These are phyloP conservation scores for Lanzia echinophila DNA, from an alignment of 2,329 filamentous ascomycete species.

Conservation along the genomic window DNA sequence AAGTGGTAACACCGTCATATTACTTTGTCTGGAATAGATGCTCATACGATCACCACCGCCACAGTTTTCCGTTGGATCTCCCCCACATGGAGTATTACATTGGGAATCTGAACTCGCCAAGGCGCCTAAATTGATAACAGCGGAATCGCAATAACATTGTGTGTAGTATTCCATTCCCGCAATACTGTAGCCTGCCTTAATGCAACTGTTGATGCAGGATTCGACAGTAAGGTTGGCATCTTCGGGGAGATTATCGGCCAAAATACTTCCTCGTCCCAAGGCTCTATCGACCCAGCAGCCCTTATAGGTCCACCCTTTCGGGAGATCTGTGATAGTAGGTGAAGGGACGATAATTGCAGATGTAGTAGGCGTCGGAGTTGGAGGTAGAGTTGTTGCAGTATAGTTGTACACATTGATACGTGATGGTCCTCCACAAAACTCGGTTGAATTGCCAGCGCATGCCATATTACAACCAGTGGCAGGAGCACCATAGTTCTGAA, in stretches of 20 bases:
- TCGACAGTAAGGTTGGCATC: constrained; percentile 16
- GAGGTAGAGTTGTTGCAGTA: constrained; percentile 8
- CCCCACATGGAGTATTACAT: constrained; percentile 26
- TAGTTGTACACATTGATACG: constrained; percentile 21
- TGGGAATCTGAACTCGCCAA: constrained; percentile 29
- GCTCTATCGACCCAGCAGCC: constrained; percentile 22
- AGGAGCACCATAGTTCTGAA: constrained; percentile 9
- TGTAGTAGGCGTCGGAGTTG: constrained; percentile 7
- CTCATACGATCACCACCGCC: constrained; percentile 27
- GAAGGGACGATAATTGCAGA: constrained; percentile 1
- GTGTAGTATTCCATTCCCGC: constrained; percentile 32
- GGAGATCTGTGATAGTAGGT: constrained; percentile 15
- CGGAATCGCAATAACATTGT: constrained; percentile 27
- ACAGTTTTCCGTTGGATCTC: constrained; percentile 28
- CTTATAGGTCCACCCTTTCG: constrained; percentile 19
- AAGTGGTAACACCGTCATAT: constrained; percentile 11
- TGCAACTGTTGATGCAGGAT: constrained; percentile 30
- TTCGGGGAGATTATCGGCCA: constrained; percentile 13
- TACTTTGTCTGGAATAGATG: constrained; percentile 19
- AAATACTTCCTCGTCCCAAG: constrained; percentile 16
- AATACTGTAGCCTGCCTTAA: constrained; percentile 20
- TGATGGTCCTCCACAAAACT: constrained; percentile 29
- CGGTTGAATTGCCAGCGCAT: constrained; percentile 23
- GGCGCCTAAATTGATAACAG: constrained; percentile 19
- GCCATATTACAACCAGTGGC: constrained; percentile 20